Evolutionary conservation across 2,329 filamentous ascomycete species (phyloP).

Genomic region (Colletotrichum sp.): DNA sequence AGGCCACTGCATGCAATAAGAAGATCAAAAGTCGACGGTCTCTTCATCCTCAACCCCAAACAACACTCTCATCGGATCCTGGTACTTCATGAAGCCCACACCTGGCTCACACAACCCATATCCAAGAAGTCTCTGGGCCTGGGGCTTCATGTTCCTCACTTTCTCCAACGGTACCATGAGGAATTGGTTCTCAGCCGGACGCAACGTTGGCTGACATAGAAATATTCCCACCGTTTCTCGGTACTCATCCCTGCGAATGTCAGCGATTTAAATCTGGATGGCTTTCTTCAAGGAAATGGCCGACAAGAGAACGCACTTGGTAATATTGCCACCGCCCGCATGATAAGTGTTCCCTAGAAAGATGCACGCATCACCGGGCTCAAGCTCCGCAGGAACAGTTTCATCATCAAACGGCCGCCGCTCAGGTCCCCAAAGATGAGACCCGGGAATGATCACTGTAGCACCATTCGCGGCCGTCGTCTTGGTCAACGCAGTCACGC

Average conservation of each 20-base stretch:
- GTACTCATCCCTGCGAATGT: constrained; percentile 25
- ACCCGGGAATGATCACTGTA: constrained; percentile 43
- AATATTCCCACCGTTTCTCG: constrained; percentile 37
- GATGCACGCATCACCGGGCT: constrained; percentile 42
- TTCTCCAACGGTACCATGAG: constrained; percentile 33
- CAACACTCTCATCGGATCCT: constrained; percentile 39
- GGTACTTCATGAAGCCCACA: constrained; percentile 38
- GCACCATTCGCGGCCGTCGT: constrained; percentile 46
- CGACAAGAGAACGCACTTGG: constrained; percentile 21
- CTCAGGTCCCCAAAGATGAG: constrained; percentile 44
- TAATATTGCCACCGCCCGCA: constrained; percentile 42
- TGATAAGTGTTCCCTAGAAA: constrained; percentile 45
- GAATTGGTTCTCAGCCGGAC: constrained; percentile 39
- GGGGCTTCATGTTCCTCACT: constrained; percentile 32
- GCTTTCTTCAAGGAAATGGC: too few species aligned
- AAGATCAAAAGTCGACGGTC: constrained; percentile 31
- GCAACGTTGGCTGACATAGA: constrained; percentile 35
- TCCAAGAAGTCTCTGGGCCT: constrained; percentile 34
- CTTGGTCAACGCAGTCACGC: constrained; percentile 41
- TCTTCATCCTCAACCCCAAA: constrained; percentile 41
- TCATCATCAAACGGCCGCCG: constrained; percentile 39
- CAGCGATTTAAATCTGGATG: neutral
- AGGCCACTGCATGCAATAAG: neutral
- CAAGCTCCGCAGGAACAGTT: constrained; percentile 41
- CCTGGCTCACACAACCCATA: constrained; percentile 37